Base-by-base conservation (phyloP, 176 grass and related monocot species). In the Zizania latifolia region DNA sequence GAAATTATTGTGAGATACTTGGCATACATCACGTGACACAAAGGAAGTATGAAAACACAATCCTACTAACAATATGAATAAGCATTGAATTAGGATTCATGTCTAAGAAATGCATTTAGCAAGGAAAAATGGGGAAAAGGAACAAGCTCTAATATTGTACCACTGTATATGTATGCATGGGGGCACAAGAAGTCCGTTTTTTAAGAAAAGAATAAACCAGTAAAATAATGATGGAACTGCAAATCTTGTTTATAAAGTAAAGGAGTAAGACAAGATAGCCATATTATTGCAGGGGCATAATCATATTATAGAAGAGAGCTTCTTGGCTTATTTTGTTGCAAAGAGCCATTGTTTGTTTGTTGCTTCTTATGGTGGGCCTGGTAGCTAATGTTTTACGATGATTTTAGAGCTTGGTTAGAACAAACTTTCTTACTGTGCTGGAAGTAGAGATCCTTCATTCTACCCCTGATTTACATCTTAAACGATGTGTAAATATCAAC, bases 81-180 rank as follows among this genome's bases (percentile, higher is more conserved):
- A 1, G 6, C 38, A 67, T 11, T 57, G 11, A 62, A 55, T 9
- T 16, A 62, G 34, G 9, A 31, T 58, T 68, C 59, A 35, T 24
- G 16, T 19, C 22, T 58, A 48, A 71, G 48, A 82, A 21, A 26
- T 80, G 74, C 15, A n/a, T 21, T 27, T 45, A 77, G 48, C 45
- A 65, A 27, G 62, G 24, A 10, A 34, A 50, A 50, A 50, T 50
- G 5, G 46, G 45, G 44, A 5, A 48, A 48, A 19, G 5, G 14
- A 50, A 50, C 6, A n/a, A 2, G 46, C 0, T 50, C 1, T 2
- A n/a, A 17, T 48, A 48, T 16, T 48, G 46, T 50, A 6, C n/a
- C n/a, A 8, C 6, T 48, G n/a, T n/a, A n/a, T n/a, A n/a, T 10
- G 21, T 44, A 76, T 44, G 37, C 16, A 70, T 19, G 4, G 2